These are phyloP conservation scores for Ascoidea asiatica DNA, from an alignment of 805 yeast species.

Conservation along the genomic window DNA sequence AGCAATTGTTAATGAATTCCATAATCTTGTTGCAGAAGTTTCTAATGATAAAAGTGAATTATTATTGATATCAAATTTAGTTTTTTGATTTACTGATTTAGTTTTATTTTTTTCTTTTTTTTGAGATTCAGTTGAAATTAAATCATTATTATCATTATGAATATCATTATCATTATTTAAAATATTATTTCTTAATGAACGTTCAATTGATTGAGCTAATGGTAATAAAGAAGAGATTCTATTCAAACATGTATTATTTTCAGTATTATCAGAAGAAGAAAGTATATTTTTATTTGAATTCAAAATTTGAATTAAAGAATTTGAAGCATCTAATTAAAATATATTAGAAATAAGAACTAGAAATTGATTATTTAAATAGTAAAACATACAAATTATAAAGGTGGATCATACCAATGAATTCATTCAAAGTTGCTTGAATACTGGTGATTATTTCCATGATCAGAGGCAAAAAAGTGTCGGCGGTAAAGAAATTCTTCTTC, in stretches of 20 bases:
- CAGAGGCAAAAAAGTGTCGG: too few relatives aligned
- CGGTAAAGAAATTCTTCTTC: too few relatives aligned
- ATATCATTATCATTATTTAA: too few relatives aligned
- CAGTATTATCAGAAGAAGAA: too few relatives aligned
- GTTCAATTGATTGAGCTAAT: neutral
- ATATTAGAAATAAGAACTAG: slow-evolving; percentile 1
- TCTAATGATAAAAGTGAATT: neutral
- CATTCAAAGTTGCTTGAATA: neutral
- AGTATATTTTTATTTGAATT: neutral
- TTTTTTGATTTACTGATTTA: neutral
- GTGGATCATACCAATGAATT: neutral
- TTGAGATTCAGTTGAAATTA: too few relatives aligned
- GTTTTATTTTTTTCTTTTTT: too few relatives aligned
- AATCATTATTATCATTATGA: neutral
- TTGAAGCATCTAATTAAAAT: neutral
- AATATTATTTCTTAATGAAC: neutral
- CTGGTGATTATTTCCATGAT: neutral
- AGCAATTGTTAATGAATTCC: slow-evolving; percentile 22
- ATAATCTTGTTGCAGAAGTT: slow-evolving; percentile 17
- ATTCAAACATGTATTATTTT: neutral
- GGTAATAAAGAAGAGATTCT: neutral
- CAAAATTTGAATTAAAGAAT: neutral
- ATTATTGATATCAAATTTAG: neutral
- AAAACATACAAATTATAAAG: neutral
- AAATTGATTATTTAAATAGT: neutral